phyloP scores from a whole-genome alignment of 164 flowering plant genomes.

The Platanus orientalis region DNA sequence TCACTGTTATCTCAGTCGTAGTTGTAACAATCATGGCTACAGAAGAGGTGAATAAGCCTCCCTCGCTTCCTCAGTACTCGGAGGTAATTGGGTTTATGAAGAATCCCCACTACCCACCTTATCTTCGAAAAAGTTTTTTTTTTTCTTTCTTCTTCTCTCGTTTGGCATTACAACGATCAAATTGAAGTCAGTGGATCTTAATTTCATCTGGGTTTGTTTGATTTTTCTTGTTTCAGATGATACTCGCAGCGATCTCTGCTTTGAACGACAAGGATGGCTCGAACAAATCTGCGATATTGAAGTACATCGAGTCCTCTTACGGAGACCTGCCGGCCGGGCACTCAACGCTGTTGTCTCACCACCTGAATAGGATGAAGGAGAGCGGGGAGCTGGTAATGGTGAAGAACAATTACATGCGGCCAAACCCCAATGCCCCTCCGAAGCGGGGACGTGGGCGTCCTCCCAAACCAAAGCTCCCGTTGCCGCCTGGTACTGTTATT shows the following conservation, averaged over 20 bases:
- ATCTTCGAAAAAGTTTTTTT: too few species aligned
- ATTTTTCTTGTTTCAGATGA: slow-evolving; percentile 45
- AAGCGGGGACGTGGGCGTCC: slow-evolving; percentile 88
- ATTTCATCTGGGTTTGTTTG: slow-evolving; percentile 1
- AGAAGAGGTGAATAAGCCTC: slow-evolving; percentile 28
- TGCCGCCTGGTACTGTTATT: slow-evolving; percentile 24
- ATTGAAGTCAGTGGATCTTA: background rate
- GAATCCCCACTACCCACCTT: background rate
- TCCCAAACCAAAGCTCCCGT: slow-evolving; percentile 59
- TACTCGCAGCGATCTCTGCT: slow-evolving; percentile 60
- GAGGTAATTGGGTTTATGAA: slow-evolving; percentile 29
- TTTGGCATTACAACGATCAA: background rate
- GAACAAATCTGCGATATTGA: slow-evolving; percentile 59
- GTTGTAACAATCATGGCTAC: slow-evolving; percentile 30
- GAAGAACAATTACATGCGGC: slow-evolving; percentile 75
- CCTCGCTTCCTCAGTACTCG: slow-evolving; percentile 35
- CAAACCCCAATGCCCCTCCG: slow-evolving; percentile 62
- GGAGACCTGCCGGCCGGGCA: slow-evolving; percentile 60
- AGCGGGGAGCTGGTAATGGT: slow-evolving; percentile 55
- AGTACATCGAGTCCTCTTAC: slow-evolving; percentile 58
- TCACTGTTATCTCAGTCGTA: background rate
- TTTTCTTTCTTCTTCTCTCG: too few species aligned
- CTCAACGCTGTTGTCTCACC: slow-evolving; percentile 47
- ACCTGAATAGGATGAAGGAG: slow-evolving; percentile 58
- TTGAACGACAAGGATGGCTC: slow-evolving; percentile 56